Percentiles rank a stretch among this genome's conserved stretches.
phyloP scores from a whole-genome alignment of 768 basidiomycete species.

The Suillus americanus region DNA sequence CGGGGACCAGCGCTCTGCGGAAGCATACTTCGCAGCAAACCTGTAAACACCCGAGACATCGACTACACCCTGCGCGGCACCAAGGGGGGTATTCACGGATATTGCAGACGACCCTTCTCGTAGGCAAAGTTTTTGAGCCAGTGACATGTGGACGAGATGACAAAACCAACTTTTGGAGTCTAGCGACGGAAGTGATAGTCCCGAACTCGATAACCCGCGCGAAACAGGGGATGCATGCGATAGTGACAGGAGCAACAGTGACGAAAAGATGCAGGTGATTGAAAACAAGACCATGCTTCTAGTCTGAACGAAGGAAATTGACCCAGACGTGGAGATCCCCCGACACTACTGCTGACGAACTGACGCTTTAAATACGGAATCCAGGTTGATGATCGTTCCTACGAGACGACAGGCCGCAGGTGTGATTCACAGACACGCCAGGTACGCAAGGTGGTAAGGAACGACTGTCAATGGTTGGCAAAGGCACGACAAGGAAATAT shows the following conservation, averaged over 20 bases:
- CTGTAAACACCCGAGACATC: slow-evolving; percentile 51
- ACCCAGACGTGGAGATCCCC: background rate
- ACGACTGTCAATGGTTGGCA: slow-evolving; percentile 12
- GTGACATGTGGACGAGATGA: slow-evolving; percentile 42
- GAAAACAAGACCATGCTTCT: slow-evolving; percentile 35
- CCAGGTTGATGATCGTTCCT: slow-evolving; percentile 13
- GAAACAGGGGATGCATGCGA: slow-evolving; percentile 32
- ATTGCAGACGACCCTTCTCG: slow-evolving; percentile 25
- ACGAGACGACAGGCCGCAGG: slow-evolving; percentile 9
- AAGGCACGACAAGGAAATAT: slow-evolving; percentile 10
- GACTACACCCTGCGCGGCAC: slow-evolving; percentile 52
- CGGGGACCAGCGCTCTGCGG: slow-evolving; percentile 58
- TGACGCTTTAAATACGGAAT: slow-evolving; percentile 6
- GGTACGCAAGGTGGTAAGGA: slow-evolving; percentile 3
- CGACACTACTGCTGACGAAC: slow-evolving; percentile 8
- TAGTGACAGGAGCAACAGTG: slow-evolving; percentile 30
- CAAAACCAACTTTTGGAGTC: slow-evolving; percentile 38
- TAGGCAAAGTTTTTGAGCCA: slow-evolving; percentile 38
- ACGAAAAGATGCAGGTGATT: slow-evolving; percentile 28
- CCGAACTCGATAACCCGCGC: slow-evolving; percentile 4
- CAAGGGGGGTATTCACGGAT: slow-evolving; percentile 49
- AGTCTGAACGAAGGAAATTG: background rate
- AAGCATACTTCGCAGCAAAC: slow-evolving; percentile 68
- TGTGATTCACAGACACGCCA: background rate
- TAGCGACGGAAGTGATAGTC: slow-evolving; percentile 35